Base-by-base conservation (phyloP, 78 protist species). In the Monocercomonoides exilis region DNA sequence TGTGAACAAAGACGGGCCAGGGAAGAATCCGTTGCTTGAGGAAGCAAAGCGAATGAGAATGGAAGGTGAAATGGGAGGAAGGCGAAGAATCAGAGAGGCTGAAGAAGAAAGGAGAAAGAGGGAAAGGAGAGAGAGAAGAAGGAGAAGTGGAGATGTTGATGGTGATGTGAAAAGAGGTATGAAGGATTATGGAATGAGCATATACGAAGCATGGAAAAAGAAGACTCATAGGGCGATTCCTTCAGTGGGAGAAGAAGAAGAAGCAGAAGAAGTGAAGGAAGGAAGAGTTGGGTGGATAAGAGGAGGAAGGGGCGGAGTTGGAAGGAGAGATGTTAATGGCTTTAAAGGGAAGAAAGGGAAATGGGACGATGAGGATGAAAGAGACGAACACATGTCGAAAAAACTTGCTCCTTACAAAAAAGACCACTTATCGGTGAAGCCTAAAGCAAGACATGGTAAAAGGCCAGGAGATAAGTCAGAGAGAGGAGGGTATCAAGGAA, bases 1-100 rank as follows among this genome's bases (percentile, higher is more conserved):
- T 21, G 82, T 79, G 82, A 54, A 54, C 21, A 21, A 54, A 29
- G 70, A 79, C 36, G 82, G 82, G 11, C 82, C 82, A 79, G 82
- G 82, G 36, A 21, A 6, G 21, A 21, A 6, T 33, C 43, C n/a
- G 36, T 41, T 33, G 42, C 42, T 21, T 6, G 43, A 21, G 6
- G 43, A 79, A 79, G 82, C 82, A 6, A 21, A 41, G 5, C 82
- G 21, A 21, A 54, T 21, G 70, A 54, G 70, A 54, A 54, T 21
- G 11, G 70, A 54, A 29, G 11, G 38, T 54, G 70, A 54, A 54
- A 21, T 11, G 70, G 70, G 38, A 54, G 70, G 38, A 54, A 29
- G 21, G 21, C 38, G 70, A 21, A 11, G 21, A 29, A 21, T 29
- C 70, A 54, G 21, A 54, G 70, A 54, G 21, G 70, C 70, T 29